A percentile compares a stretch with the other conserved stretches of the same genome.
These are phyloP conservation scores for Stagonosporopsis rhizophila DNA, from an alignment of 2,329 filamentous ascomycete genomes.

Conservation along the genomic window DNA sequence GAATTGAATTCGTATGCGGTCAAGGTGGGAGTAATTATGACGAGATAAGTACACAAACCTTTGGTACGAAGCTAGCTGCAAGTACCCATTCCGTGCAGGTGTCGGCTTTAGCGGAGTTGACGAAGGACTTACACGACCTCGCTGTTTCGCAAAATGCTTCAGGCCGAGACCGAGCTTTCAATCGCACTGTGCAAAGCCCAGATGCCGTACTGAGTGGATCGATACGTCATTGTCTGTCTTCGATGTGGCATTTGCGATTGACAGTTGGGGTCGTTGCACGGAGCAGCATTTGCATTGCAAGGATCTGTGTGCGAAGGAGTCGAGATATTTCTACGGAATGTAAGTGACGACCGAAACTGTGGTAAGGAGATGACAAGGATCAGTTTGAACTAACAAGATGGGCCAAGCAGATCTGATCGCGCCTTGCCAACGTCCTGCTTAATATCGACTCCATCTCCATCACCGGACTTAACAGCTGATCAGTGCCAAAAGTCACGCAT, in stretches of 20 bases:
- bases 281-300: neutral
- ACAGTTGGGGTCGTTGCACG: constrained; percentile 2
- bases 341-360: neutral
- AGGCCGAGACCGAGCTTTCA: neutral
- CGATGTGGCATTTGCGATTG: neutral
- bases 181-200: neutral
- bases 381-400: neutral
- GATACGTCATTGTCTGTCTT: constrained; percentile 11
- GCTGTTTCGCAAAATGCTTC: neutral
- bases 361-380: neutral
- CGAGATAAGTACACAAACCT: neutral
- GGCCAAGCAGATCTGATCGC: neutral
- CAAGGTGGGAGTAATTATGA: neutral
- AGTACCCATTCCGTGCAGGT: neutral
- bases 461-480: too few species aligned
- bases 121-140: neutral
- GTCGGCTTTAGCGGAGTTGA: constrained; percentile 11
- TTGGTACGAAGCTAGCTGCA: neutral
- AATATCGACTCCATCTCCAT: too few species aligned
- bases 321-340: neutral
- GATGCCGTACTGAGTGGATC: constrained; percentile 3
- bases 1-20: neutral
- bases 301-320: neutral
- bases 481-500: too few species aligned
- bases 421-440: neutral